These are phyloP conservation scores for Talaromyces islandicus DNA, from an alignment of 2,329 filamentous ascomycete species.

Conservation along the genomic window DNA sequence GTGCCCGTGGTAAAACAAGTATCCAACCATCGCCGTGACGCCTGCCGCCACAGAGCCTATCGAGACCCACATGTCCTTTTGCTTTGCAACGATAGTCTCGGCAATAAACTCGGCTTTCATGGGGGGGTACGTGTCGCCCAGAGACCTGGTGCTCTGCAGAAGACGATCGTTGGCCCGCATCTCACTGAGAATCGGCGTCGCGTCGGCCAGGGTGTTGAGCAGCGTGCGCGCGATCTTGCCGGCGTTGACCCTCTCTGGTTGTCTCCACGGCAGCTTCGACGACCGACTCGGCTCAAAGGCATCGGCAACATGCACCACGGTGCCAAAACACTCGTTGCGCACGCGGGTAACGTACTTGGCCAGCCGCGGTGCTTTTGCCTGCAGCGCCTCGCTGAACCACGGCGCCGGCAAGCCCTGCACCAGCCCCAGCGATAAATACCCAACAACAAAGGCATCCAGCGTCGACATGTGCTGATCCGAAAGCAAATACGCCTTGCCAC, in stretches of 20 bases:
- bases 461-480: constrained; percentile 49
- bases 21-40: constrained; percentile 29
- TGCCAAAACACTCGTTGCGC: constrained; percentile 32
- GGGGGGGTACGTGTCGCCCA: constrained; percentile 6
- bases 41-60: constrained; percentile 30
- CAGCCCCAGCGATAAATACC: constrained; percentile 71
- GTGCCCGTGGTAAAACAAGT: constrained; percentile 28
- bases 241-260: constrained; percentile 26
- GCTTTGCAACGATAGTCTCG: constrained; percentile 18
- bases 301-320: constrained; percentile 16
- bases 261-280: constrained; percentile 28
- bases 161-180: constrained; percentile 31
- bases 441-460: constrained; percentile 74
- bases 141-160: constrained; percentile 26
- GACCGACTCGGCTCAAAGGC: constrained; percentile 13
- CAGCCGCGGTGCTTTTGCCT: constrained; percentile 42
- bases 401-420: constrained; percentile 55
- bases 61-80: constrained; percentile 30
- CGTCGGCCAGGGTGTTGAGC: constrained; percentile 29
- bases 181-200: constrained; percentile 30
- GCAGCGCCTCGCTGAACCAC: constrained; percentile 57
- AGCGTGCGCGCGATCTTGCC: constrained; percentile 28
- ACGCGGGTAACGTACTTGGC: constrained; percentile 41
- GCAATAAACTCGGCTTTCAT: constrained; percentile 22
- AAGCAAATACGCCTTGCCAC: constrained; percentile 52